phyloP scores from a whole-genome alignment of 73 alveolate species.

The Paramecium sonneborni region DNA sequence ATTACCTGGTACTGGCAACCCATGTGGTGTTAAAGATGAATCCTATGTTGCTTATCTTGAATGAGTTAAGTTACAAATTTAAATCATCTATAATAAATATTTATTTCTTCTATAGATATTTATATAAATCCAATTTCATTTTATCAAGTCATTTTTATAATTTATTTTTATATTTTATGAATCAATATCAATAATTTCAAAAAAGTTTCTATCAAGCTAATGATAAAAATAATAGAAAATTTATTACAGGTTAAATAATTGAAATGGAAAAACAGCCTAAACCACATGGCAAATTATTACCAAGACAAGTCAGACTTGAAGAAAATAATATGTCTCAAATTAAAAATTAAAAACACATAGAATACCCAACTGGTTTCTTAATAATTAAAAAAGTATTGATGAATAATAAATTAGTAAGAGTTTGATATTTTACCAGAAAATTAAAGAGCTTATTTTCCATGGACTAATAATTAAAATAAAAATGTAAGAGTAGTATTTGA shows the following conservation, averaged over 20 bases:
- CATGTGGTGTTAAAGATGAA: background rate
- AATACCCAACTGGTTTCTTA: background rate
- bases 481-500: background rate
- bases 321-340: background rate
- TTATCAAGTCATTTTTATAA: background rate
- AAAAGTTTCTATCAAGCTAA: background rate
- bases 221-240: background rate
- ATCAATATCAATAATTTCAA: background rate
- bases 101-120: background rate
- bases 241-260: background rate
- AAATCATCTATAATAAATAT: background rate
- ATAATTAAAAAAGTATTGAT: background rate
- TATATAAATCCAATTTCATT: too few relatives aligned
- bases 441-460: background rate
- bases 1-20: slow-evolving; percentile 42
- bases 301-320: background rate
- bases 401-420: background rate
- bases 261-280: background rate
- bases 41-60: background rate
- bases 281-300: background rate
- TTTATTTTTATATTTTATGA: background rate
- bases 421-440: background rate
- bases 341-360: background rate
- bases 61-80: background rate
- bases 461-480: background rate